These are phyloP conservation scores for Malbranchea cinnamomea DNA, from an alignment of 2,329 filamentous ascomycete species.

Conservation along the genomic window DNA sequence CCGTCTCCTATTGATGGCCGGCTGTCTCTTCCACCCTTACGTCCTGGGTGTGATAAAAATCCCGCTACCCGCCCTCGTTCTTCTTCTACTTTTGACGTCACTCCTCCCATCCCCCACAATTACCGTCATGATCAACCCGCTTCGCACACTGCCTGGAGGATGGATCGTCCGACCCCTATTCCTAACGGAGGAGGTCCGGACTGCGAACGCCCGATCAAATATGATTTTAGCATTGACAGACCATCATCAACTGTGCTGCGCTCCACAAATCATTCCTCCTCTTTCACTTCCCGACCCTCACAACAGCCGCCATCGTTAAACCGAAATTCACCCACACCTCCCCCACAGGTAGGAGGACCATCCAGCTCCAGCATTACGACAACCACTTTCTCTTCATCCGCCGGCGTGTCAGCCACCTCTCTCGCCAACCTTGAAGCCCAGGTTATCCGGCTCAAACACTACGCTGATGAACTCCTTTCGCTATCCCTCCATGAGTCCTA, in stretches of 20 bases:
- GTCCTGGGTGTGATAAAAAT: too few species aligned
- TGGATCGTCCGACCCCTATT: too few species aligned
- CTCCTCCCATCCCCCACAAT: too few species aligned
- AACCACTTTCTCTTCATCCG: conserved; percentile 2
- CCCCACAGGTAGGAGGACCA: not conserved
- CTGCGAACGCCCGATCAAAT: too few species aligned
- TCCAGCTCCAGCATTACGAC: conserved; percentile 6
- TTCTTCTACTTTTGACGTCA: too few species aligned
- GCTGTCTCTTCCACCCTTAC: conserved; percentile 9
- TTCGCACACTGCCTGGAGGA: too few species aligned
- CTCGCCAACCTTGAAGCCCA: conserved; percentile 12
- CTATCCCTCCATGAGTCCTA: conserved; percentile 15
- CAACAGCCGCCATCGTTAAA: not conserved
- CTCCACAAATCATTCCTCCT: conserved; percentile 1
- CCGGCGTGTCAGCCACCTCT: conserved; percentile 3
- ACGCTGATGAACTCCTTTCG: conserved; percentile 14
- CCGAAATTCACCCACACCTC: not conserved
- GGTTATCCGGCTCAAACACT: conserved; percentile 12
- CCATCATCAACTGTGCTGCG: conserved; percentile 4
- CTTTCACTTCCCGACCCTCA: not conserved
- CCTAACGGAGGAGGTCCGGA: conserved; percentile 5
- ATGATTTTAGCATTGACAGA: conserved; percentile 4
- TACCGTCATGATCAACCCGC: too few species aligned
- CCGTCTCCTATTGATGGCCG: conserved; percentile 7
- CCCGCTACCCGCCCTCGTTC: too few species aligned